These are phyloP conservation scores for Cryphonectria naterciae DNA, from an alignment of 2,329 filamentous ascomycete genomes.

Conservation along the genomic window DNA sequence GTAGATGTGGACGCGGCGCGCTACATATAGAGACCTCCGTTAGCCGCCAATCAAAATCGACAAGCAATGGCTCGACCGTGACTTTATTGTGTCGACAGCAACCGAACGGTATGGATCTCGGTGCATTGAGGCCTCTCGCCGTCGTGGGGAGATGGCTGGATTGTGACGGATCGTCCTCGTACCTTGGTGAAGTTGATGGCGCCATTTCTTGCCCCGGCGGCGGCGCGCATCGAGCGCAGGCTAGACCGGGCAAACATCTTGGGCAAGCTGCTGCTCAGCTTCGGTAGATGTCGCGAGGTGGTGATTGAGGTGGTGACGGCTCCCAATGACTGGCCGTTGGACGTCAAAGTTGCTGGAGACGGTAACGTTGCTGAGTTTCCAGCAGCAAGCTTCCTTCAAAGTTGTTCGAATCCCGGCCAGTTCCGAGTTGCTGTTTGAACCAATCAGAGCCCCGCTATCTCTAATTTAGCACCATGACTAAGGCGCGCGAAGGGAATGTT, in stretches of 20 bases:
- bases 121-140: not conserved
- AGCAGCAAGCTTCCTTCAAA: constrained; percentile 25
- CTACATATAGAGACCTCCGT: constrained; percentile 42
- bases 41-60: constrained; percentile 12
- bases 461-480: constrained; percentile 16
- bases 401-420: constrained; percentile 26
- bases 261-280: constrained; percentile 51
- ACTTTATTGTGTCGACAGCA: not conserved
- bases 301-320: constrained; percentile 43
- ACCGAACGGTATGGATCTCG: constrained; percentile 4
- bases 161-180: constrained; percentile 36
- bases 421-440: constrained; percentile 24
- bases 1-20: constrained; percentile 73
- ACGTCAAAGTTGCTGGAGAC: constrained; percentile 32
- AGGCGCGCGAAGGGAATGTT: not conserved
- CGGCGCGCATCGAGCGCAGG: constrained; percentile 84
- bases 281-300: constrained; percentile 39
- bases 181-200: constrained; percentile 76
- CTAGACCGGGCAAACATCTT: constrained; percentile 93
- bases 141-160: constrained; percentile 3
- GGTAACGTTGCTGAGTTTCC: constrained; percentile 29
- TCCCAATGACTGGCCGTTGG: constrained; percentile 41
- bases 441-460: constrained; percentile 27
- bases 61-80: not conserved
- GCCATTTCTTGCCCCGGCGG: constrained; percentile 77